Evolutionary conservation across 2,329 filamentous ascomycete genomes (phyloP), one percentile per base, ranked within the genome.

Genomic region (Claviceps monticola): DNA sequence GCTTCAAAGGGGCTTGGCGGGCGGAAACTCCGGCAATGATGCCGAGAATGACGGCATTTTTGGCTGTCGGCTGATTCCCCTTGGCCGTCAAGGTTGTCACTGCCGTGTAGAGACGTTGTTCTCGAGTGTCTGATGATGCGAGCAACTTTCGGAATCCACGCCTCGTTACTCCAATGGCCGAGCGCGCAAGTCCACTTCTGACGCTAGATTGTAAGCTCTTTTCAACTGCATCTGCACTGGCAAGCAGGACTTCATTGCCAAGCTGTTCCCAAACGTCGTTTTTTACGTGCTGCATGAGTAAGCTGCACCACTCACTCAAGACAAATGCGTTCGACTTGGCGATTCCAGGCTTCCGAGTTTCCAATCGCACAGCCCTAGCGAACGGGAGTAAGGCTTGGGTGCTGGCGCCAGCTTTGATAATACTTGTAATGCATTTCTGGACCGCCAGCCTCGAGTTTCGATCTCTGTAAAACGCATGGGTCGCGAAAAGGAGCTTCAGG

Each of bases 401-500:
- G 48, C 84, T 74, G 17, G 74, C 62, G n/a, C 68, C 70, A 50
- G 72, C 73, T 52, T 75, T 75, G 53, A 90, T 74, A 57, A 91
- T 74, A 49, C 80, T 75, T 56, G 75, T 71, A 52, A 98, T 75
- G 64, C 90, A 95, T 69, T 78, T 75, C 66, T 95, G 86, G 36
- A 89, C 88, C 39, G 88, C 88, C 59, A 82, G 78, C 59, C 93
- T 81, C 45, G 93, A 97, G 57, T 80, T 73, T 60, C 90, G 82
- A 69, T 98, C 93, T 67, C 82, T 72, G 68, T 97, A 98, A 59
- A 86, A 81, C 55, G 87, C 80, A 64, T 96, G 89, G 49, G 90
- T 96, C 64, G 82, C 81, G 70, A 97, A 91, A 36, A 98, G 79
- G 37, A 89, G 72, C 55, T 80, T 76, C 56, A 95, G 71, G 50